A percentile compares a stretch with the other conserved stretches of the same genome.
Conservation (phyloP, 2,329 filamentous ascomycete genomes). For the Calonectria pauciramosa region DNA sequence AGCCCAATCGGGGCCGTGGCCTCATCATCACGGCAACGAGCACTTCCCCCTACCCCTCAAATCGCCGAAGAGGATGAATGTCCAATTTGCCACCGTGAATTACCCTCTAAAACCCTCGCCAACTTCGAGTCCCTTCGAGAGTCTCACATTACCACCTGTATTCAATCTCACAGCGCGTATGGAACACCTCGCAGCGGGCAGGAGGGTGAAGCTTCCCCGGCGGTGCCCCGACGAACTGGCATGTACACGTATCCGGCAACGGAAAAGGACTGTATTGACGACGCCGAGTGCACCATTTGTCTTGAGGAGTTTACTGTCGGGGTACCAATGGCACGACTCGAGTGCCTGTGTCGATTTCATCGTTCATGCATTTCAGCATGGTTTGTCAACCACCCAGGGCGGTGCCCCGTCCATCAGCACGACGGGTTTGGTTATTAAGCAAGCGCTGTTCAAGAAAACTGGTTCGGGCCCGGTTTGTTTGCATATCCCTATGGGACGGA, state of each 20-base stretch:
- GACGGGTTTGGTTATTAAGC: constrained; percentile 67
- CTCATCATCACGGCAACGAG: constrained; percentile 55
- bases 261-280: constrained; percentile 78
- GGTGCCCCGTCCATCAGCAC: constrained; percentile 77
- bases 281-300: constrained; percentile 77
- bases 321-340: constrained; percentile 73
- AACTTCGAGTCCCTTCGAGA: constrained; percentile 70
- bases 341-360: constrained; percentile 77
- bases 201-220: constrained; percentile 41
- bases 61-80: constrained; percentile 83
- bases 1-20: constrained; percentile 47
- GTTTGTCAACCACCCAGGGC: constrained; percentile 73
- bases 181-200: constrained; percentile 50
- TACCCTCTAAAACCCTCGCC: constrained; percentile 69
- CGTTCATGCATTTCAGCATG: constrained; percentile 71
- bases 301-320: constrained; percentile 76
- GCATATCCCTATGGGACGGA: constrained; percentile 44
- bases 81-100: constrained; percentile 80
- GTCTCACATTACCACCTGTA: constrained; percentile 71
- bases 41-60: constrained; percentile 60
- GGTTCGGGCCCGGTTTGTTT: constrained; percentile 20
- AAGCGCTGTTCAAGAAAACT: constrained; percentile 23
- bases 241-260: constrained; percentile 76
- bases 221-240: constrained; percentile 64
- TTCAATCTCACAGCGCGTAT: constrained; percentile 67